Evolutionary conservation across 495 filamentous ascomycete species (phyloP).

Genomic region (Astrocystis sublimbata): DNA sequence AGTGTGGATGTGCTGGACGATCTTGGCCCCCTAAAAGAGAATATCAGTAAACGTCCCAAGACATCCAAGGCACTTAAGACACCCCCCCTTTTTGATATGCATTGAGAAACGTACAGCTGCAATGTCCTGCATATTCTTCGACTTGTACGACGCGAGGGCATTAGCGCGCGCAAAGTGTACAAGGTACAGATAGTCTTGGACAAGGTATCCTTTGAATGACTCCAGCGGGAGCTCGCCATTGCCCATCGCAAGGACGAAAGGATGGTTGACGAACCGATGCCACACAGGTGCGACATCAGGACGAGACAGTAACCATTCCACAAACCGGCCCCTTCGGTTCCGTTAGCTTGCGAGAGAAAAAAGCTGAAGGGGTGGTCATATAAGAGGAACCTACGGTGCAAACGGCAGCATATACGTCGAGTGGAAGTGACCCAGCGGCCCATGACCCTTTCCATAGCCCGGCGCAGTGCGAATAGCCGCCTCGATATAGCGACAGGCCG

Average conservation of each 20-base stretch:
- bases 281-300: slow-evolving; percentile 70
- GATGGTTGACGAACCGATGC: slow-evolving; percentile 73
- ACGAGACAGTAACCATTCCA: slow-evolving; percentile 80
- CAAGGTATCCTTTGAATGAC: slow-evolving; percentile 79
- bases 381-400: slow-evolving; percentile 61
- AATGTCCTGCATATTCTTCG: slow-evolving; percentile 70
- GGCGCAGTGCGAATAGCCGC: slow-evolving; percentile 77
- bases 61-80: too few species aligned
- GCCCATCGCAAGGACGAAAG: slow-evolving; percentile 76
- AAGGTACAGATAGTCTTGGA: slow-evolving; percentile 88
- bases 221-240: slow-evolving; percentile 69
- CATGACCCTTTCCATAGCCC: slow-evolving; percentile 75
- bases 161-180: slow-evolving; percentile 88
- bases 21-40: slow-evolving; percentile 58
- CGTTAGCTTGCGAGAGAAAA: slow-evolving; percentile 5
- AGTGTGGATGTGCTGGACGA: slow-evolving; percentile 70
- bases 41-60: too few species aligned
- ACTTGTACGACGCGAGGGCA: slow-evolving; percentile 80
- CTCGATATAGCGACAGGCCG: slow-evolving; percentile 77
- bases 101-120: slow-evolving; percentile 56
- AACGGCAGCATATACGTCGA: slow-evolving; percentile 79
- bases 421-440: slow-evolving; percentile 94
- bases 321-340: slow-evolving; percentile 66
- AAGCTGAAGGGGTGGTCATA: not conserved
- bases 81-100: too few species aligned